phyloP scores from a whole-genome alignment of 352 stramenopile genomes.

The Phytophthora syringae region DNA sequence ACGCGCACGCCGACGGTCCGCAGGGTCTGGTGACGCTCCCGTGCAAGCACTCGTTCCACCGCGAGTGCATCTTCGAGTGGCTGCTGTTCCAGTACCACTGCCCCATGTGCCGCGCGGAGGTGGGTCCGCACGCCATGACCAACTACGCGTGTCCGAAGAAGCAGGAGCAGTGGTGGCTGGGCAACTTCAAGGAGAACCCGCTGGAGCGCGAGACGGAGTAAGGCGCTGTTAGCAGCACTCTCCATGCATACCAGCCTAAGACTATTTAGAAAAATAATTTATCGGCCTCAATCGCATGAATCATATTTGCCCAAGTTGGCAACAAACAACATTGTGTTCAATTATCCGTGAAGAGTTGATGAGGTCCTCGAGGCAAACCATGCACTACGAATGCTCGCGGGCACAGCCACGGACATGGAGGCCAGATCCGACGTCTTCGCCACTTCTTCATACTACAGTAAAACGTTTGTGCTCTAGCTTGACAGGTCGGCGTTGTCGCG shows the following conservation, averaged over 20 bases:
- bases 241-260: not conserved
- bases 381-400: conserved; percentile 27
- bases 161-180: conserved; percentile 70
- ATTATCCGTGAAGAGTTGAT: too few relatives aligned
- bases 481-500: conserved; percentile 3
- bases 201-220: conserved; percentile 34
- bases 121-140: conserved; percentile 62
- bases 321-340: too few relatives aligned
- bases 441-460: conserved; percentile 22
- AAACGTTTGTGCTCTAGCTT: conserved; percentile 29
- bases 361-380: conserved; percentile 51
- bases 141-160: conserved; percentile 66
- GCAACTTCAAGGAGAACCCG: conserved; percentile 61
- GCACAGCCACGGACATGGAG: conserved; percentile 17
- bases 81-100: conserved; percentile 76
- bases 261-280: conserved; percentile 31
- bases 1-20: conserved; percentile 26
- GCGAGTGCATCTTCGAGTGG: conserved; percentile 81
- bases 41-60: conserved; percentile 78
- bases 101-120: conserved; percentile 62
- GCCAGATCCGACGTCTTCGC: conserved; percentile 16
- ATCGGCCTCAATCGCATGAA: conserved; percentile 10
- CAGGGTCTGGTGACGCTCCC: conserved; percentile 52
- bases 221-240: not conserved
- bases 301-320: too few relatives aligned